These are phyloP conservation scores for Saccharomycopsis sp. DNA, from an alignment of 805 yeast species.

Conservation along the genomic window DNA sequence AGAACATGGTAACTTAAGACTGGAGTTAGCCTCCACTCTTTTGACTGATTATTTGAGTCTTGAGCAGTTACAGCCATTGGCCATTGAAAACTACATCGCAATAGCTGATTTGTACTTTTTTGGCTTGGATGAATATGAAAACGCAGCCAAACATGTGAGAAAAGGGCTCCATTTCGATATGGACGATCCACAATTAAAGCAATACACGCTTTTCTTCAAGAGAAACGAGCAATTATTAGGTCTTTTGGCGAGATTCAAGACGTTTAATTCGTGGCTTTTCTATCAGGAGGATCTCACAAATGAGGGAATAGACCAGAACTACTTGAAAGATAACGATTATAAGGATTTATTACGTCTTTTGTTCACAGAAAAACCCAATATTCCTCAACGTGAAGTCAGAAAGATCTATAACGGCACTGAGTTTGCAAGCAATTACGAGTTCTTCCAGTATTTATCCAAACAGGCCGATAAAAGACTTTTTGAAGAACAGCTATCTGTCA, in stretches of 20 bases:
- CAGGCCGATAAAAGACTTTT: slow-evolving; percentile 13
- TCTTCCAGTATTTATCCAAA: slow-evolving; percentile 14
- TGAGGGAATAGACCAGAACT: slow-evolving; percentile 35
- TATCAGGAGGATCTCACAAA: slow-evolving; percentile 27
- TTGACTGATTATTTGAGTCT: slow-evolving; percentile 16
- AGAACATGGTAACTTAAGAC: slow-evolving; percentile 1
- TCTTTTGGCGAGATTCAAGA: slow-evolving; percentile 40
- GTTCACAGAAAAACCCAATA: slow-evolving; percentile 14
- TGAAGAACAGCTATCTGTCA: neutral
- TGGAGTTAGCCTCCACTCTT: slow-evolving; percentile 10
- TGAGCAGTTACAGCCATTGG: slow-evolving; percentile 13
- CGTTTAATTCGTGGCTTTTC: slow-evolving; percentile 33
- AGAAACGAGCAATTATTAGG: slow-evolving; percentile 30
- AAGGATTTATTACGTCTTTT: slow-evolving; percentile 3
- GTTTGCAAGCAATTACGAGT: slow-evolving; percentile 23
- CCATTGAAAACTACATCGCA: slow-evolving; percentile 9
- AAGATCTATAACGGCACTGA: slow-evolving; percentile 23
- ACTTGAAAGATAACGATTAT: slow-evolving; percentile 35
- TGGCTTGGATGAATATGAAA: slow-evolving; percentile 46
- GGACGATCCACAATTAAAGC: slow-evolving; percentile 52
- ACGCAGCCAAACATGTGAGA: slow-evolving; percentile 45
- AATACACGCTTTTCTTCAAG: slow-evolving; percentile 39
- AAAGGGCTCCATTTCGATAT: slow-evolving; percentile 74
- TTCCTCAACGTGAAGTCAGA: slow-evolving; percentile 20
- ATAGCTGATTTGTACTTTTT: slow-evolving; percentile 39